These are phyloP conservation scores for Dryas drummondii DNA, from an alignment of 306 rosid species.

Conservation along the genomic window DNA sequence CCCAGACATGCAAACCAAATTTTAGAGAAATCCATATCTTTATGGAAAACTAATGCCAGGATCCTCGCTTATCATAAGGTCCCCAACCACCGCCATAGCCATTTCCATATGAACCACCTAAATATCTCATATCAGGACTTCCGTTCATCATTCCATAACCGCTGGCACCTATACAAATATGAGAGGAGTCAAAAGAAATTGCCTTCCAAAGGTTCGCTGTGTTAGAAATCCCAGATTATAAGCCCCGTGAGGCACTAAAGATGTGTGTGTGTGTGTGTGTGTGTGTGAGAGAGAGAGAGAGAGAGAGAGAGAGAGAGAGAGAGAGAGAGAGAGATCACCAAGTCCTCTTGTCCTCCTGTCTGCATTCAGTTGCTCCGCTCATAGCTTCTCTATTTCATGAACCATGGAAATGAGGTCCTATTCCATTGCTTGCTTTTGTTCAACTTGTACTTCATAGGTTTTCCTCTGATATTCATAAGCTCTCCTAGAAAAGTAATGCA, in stretches of 20 bases:
- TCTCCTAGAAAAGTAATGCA: conserved; percentile 35
- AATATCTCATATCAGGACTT: conserved; percentile 43
- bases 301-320: background rate
- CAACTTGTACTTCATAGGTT: conserved; percentile 40
- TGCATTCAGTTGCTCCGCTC: conserved; percentile 36
- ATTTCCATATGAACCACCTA: conserved; percentile 30
- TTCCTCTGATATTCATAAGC: conserved; percentile 48
- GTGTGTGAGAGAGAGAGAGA: background rate
- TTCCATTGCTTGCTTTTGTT: conserved; percentile 49
- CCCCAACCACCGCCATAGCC: conserved; percentile 35
- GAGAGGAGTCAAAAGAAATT: conserved; percentile 24
- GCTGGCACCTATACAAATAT: conserved; percentile 34
- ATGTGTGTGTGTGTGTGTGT: background rate
- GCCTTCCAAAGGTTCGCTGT: background rate
- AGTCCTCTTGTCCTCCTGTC: conserved; percentile 30
- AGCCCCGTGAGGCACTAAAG: background rate
- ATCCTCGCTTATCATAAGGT: conserved; percentile 31
- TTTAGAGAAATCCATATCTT: background rate
- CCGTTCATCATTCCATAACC: conserved; percentile 40
- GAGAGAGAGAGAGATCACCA: conserved; percentile 35
- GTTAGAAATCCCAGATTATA: background rate
- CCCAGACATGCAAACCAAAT: background rate
- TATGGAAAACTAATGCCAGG: conserved; percentile 26
- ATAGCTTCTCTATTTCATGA: conserved; percentile 45
- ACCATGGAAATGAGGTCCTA: conserved; percentile 50